Conservation (phyloP, 2,329 filamentous ascomycete species). For the Aspergillus floridensis region DNA sequence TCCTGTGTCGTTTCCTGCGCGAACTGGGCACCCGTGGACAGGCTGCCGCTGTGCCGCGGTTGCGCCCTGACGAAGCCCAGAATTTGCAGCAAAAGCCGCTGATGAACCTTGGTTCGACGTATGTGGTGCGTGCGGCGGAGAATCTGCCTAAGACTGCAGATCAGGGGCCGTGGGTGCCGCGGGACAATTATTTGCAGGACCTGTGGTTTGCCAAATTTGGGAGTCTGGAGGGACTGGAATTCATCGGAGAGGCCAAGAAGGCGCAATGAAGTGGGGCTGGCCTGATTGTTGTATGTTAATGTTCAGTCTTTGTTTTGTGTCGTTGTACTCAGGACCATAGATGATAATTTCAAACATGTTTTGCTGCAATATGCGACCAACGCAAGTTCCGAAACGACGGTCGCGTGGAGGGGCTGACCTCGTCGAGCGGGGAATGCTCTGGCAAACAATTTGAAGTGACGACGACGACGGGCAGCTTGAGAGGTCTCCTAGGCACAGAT, state of each 20-base stretch:
- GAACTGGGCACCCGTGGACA: constrained; percentile 28
- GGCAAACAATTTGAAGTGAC: no score
- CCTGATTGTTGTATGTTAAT: not conserved
- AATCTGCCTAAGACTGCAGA: constrained; percentile 39
- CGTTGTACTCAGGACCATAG: no score
- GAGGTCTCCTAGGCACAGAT: no score
- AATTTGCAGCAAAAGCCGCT: constrained; percentile 29
- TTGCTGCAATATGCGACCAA: not conserved
- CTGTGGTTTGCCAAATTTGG: constrained; percentile 40
- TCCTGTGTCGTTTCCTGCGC: constrained; percentile 39
- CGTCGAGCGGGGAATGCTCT: no score
- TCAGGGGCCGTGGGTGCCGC: constrained; percentile 40
- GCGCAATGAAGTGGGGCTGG: not conserved
- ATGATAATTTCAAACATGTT: no score
- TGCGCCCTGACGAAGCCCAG: constrained; percentile 17
- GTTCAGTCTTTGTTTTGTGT: not conserved
- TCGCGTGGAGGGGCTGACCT: not conserved
- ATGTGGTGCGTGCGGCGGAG: constrained; percentile 35
- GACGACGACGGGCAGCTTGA: not conserved
- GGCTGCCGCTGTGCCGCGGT: constrained; percentile 28
- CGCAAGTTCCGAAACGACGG: not conserved
- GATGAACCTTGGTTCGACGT: constrained; percentile 42
- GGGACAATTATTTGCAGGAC: constrained; percentile 41
- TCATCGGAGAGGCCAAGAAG: constrained; percentile 17
- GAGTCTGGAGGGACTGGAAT: constrained; percentile 34